Conservation (phyloP, 345 rosid genomes). For the Brassica incana region DNA sequence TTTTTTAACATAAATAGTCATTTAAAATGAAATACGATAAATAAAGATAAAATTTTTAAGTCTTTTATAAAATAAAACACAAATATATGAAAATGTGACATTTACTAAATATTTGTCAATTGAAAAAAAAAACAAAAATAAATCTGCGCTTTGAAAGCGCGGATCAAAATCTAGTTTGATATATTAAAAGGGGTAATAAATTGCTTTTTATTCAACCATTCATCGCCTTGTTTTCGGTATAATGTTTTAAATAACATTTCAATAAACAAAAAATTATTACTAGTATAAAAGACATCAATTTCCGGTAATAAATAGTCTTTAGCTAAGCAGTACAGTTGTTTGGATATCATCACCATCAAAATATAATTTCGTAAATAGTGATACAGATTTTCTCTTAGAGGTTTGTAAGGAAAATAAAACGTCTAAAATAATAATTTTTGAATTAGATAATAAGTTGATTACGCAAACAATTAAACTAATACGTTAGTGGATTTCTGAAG, state of each 20-base stretch:
- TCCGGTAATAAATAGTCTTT: neutral
- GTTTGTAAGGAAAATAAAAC: conserved; percentile 1
- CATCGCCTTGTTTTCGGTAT: neutral
- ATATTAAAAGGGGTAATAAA: neutral
- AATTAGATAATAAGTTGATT: neutral
- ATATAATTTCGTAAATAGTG: neutral
- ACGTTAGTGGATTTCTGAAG: conserved; percentile 25
- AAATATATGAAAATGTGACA: no score
- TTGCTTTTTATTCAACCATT: no score
- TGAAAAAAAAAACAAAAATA: no score
- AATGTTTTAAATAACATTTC: neutral
- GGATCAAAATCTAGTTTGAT: no score
- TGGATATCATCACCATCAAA: neutral
- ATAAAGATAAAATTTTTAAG: no score
- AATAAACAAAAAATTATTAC: neutral
- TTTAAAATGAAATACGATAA: no score
- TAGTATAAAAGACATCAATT: neutral
- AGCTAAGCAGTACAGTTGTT: neutral
- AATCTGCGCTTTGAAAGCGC: no score
- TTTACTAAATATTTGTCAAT: no score
- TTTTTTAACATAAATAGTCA: no score
- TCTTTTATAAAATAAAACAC: no score
- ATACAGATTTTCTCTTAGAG: neutral
- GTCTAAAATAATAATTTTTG: neutral
- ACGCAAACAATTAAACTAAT: conserved; percentile 2